phyloP scores from a whole-genome alignment of 345 rosid genomes.

The Linum trigynum region DNA sequence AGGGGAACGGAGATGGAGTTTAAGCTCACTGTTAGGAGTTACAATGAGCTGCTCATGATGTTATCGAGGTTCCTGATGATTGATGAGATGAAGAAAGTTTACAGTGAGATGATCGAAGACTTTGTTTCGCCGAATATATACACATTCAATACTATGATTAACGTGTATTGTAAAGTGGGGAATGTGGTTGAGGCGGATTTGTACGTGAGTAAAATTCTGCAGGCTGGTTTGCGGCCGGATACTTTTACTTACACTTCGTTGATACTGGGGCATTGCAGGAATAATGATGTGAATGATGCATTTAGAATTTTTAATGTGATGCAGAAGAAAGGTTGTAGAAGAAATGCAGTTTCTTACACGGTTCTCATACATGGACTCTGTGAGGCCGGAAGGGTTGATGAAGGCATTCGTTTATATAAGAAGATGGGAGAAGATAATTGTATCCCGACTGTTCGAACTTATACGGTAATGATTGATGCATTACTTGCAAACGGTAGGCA shows the following conservation, averaged over 20 bases:
- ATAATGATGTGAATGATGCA: constrained; percentile 57
- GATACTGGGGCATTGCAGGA: constrained; percentile 71
- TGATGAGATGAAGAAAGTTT: constrained; percentile 54
- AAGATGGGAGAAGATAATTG: constrained; percentile 60
- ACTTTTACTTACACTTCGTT: constrained; percentile 66
- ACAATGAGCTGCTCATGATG: constrained; percentile 51
- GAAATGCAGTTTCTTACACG: constrained; percentile 72
- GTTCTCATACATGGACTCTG: constrained; percentile 78
- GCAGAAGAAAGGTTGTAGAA: constrained; percentile 49
- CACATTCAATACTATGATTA: constrained; percentile 67
- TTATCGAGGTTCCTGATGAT: constrained; percentile 42
- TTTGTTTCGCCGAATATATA: constrained; percentile 41
- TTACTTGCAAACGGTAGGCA: constrained; percentile 44
- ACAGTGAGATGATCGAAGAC: constrained; percentile 36
- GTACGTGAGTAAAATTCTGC: constrained; percentile 50
- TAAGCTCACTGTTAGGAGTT: constrained; percentile 42
- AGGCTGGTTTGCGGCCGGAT: constrained; percentile 53
- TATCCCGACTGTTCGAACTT: constrained; percentile 62
- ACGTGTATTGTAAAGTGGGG: constrained; percentile 58
- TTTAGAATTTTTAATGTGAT: constrained; percentile 44
- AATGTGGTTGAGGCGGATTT: constrained; percentile 46
- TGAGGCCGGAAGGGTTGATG: constrained; percentile 50
- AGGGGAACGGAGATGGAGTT: constrained; percentile 28
- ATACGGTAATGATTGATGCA: constrained; percentile 61
- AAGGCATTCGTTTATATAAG: constrained; percentile 50